Evolutionary conservation across 75 land plant genomes (phyloP).

Genomic region (Larix kaempferi): DNA sequence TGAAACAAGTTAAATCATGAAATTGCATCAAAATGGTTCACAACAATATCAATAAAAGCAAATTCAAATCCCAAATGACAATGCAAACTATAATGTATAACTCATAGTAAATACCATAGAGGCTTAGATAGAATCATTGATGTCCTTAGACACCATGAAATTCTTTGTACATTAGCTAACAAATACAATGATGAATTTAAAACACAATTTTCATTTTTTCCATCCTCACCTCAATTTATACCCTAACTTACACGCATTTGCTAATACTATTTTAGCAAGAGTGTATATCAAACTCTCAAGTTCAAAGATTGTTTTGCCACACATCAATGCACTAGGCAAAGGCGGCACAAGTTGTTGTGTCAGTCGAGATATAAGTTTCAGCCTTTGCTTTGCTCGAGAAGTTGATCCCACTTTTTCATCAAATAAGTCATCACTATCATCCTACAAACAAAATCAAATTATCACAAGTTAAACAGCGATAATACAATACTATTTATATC

Average conservation of each 20-base stretch:
- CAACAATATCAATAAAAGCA: too few species aligned
- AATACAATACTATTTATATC: not conserved
- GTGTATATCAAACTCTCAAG: constrained; percentile 13
- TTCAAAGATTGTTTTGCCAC: constrained; percentile 16
- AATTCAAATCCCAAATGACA: too few species aligned
- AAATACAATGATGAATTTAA: too few species aligned
- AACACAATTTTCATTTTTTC: too few species aligned
- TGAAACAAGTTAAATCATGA: too few species aligned
- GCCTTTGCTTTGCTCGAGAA: constrained; percentile 38
- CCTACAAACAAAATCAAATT: not conserved
- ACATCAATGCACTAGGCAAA: constrained; percentile 30
- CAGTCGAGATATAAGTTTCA: constrained; percentile 43
- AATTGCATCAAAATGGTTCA: too few species aligned
- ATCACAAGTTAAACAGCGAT: not conserved
- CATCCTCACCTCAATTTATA: not conserved
- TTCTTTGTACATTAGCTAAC: too few species aligned
- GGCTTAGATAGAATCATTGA: too few species aligned
- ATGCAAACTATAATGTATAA: too few species aligned
- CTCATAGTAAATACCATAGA: too few species aligned
- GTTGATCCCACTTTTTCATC: not conserved
- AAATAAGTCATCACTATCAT: not conserved
- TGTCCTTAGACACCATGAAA: too few species aligned
- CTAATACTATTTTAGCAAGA: not conserved
- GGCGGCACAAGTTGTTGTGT: constrained; percentile 49
- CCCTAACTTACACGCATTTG: constrained; percentile 45